These are phyloP conservation scores for Cordyceps cicadae DNA, from an alignment of 2,329 filamentous ascomycete species.

Conservation along the genomic window DNA sequence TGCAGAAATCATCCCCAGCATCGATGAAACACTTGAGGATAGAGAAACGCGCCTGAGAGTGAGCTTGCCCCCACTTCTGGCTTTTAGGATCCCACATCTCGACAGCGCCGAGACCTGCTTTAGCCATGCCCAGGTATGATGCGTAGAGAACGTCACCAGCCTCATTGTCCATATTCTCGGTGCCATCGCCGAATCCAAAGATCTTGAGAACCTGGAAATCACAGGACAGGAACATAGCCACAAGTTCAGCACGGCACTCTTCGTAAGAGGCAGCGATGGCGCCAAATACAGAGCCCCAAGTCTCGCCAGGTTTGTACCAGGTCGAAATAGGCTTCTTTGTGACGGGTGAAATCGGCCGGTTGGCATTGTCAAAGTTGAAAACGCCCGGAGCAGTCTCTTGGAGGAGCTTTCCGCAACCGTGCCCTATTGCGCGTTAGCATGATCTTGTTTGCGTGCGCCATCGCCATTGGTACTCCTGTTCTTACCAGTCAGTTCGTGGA, in stretches of 20 bases:
- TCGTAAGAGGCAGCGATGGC: constrained; percentile 82
- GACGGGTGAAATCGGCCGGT: constrained; percentile 74
- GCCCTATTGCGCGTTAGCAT: constrained; percentile 38
- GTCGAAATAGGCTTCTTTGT: constrained; percentile 68
- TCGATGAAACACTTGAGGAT: constrained; percentile 80
- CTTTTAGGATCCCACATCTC: constrained; percentile 93
- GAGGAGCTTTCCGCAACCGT: constrained; percentile 87
- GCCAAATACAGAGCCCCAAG: constrained; percentile 89
- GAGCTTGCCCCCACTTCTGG: constrained; percentile 85
- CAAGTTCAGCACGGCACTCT: constrained; percentile 88
- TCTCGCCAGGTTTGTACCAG: constrained; percentile 93
- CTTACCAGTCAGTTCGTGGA: constrained; percentile 69
- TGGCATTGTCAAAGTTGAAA: constrained; percentile 81
- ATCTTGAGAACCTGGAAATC: constrained; percentile 84
- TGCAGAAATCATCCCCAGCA: constrained; percentile 80
- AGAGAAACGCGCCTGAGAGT: constrained; percentile 85
- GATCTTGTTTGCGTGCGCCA: not conserved
- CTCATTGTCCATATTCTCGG: constrained; percentile 59
- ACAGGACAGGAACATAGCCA: constrained; percentile 84
- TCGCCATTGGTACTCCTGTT: not conserved
- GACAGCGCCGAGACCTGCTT: constrained; percentile 78
- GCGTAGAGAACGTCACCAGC: constrained; percentile 84
- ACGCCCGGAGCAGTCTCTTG: constrained; percentile 76
- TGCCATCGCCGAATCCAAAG: constrained; percentile 82
- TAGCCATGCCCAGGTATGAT: constrained; percentile 87